These are phyloP conservation scores for Diutina neorugosa DNA, from an alignment of 1,139 yeast species.

Conservation along the genomic window DNA sequence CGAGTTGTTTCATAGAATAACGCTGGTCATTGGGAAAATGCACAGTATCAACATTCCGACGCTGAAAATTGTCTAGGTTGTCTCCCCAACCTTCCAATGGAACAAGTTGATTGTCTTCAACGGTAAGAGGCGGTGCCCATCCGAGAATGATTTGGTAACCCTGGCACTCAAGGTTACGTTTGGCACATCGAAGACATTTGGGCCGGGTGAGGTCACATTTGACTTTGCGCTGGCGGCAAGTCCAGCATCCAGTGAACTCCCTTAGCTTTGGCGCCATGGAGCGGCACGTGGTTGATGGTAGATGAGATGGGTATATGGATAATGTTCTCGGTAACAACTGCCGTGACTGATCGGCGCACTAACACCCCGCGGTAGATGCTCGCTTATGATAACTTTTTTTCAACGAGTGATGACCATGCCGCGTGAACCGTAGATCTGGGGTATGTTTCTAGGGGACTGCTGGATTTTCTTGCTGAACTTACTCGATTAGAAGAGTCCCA, in stretches of 20 bases:
- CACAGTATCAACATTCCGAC: constrained; percentile 26
- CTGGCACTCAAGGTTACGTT: constrained; percentile 20
- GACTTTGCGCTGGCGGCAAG: constrained; percentile 2
- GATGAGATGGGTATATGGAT: neutral
- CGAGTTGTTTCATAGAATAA: constrained; percentile 22
- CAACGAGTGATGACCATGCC: neutral
- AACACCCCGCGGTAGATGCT: neutral
- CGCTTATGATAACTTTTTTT: neutral
- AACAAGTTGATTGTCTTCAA: constrained; percentile 6
- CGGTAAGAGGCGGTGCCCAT: constrained; percentile 26
- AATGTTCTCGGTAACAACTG: neutral
- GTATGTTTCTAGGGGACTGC: neutral
- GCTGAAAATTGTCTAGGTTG: constrained; percentile 13
- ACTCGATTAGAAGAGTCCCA: too few relatives aligned
- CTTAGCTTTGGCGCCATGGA: constrained; percentile 2
- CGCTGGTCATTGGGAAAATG: constrained; percentile 20
- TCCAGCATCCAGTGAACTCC: constrained; percentile 4
- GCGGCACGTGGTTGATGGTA: neutral
- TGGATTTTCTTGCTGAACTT: neutral
- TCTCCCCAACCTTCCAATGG: constrained; percentile 1
- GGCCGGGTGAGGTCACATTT: constrained; percentile 3
- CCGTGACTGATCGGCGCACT: neutral
- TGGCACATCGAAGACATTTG: constrained; percentile 5
- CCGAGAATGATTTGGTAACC: constrained; percentile 30
- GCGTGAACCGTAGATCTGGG: neutral